Evolutionary conservation across 2,329 filamentous ascomycete species (phyloP).

Genomic region (Diaporthe citri): DNA sequence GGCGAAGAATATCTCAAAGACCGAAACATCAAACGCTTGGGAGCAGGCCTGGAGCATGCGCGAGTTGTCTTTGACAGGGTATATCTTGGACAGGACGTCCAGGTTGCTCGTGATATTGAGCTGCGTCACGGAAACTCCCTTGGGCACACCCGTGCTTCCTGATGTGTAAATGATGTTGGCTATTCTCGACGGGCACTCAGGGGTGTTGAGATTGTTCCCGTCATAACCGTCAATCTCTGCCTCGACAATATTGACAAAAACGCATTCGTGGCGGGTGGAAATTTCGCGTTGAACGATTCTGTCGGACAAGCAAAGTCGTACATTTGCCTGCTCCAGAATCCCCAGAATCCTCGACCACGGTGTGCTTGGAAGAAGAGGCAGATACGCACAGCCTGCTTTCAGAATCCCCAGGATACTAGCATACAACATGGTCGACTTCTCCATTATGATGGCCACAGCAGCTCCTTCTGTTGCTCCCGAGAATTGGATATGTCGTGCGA

Average conservation of each 20-base stretch:
- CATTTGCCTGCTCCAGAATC: conserved; percentile 72
- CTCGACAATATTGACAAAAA: conserved; percentile 52
- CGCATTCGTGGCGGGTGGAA: conserved; percentile 39
- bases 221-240: conserved; percentile 47
- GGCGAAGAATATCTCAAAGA: conserved; percentile 91
- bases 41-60: conserved; percentile 86
- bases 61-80: conserved; percentile 67
- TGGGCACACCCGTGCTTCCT: conserved; percentile 84
- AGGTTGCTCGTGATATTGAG: conserved; percentile 83
- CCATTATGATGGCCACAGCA: conserved; percentile 80
- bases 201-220: conserved; percentile 52
- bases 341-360: conserved; percentile 70
- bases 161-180: conserved; percentile 88
- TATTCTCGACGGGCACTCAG: conserved; percentile 61
- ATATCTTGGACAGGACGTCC: conserved; percentile 73
- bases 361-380: conserved; percentile 83
- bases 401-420: conserved; percentile 79
- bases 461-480: conserved; percentile 63
- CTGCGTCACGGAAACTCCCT: conserved; percentile 84
- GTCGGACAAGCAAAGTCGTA: conserved; percentile 61
- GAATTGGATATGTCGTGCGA: conserved; percentile 68
- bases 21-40: conserved; percentile 87
- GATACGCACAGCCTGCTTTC: conserved; percentile 82
- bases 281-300: conserved; percentile 42
- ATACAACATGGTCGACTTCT: conserved; percentile 82